Conservation (phyloP, 805 yeast species). For the Metschnikowia similis region DNA sequence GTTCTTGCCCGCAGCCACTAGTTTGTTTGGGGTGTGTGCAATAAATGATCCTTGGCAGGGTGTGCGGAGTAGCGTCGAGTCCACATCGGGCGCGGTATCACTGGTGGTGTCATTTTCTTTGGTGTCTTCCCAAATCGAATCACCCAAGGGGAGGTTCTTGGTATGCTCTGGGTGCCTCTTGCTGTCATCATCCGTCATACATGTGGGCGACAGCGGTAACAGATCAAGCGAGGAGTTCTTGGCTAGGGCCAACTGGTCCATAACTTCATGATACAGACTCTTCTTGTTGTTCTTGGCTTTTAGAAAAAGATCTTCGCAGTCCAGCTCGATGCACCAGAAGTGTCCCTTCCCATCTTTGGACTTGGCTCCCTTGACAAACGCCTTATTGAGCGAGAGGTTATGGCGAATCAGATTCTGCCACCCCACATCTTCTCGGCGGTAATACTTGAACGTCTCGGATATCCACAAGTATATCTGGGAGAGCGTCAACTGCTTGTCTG, state of each 20-base stretch:
- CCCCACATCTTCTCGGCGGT: constrained; percentile 80
- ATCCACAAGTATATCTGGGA: constrained; percentile 90
- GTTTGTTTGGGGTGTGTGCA: constrained; percentile 37
- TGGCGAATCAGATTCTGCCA: constrained; percentile 98
- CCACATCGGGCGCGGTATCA: constrained; percentile 8
- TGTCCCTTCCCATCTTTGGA: constrained; percentile 90
- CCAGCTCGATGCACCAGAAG: constrained; percentile 88
- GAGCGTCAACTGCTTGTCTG: constrained; percentile 40
- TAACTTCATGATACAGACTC: constrained; percentile 39
- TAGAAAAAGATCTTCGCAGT: constrained; percentile 75
- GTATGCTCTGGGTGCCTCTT: background rate
- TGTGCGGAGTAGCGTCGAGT: constrained; percentile 11
- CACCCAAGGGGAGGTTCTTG: background rate
- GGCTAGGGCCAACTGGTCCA: constrained; percentile 33
- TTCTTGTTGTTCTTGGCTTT: constrained; percentile 53
- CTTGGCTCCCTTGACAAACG: constrained; percentile 85
- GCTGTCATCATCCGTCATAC: constrained; percentile 10
- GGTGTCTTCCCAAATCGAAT: constrained; percentile 5
- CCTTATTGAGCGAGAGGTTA: constrained; percentile 87
- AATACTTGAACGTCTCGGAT: constrained; percentile 75
- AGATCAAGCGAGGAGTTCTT: constrained; percentile 2
- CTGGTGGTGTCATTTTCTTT: constrained; percentile 5
- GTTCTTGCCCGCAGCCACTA: constrained; percentile 37
- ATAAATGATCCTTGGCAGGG: constrained; percentile 13
- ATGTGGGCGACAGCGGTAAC: constrained; percentile 17